Evolutionary conservation across 495 filamentous ascomycete genomes (phyloP), one percentile per base, ranked within the genome.

Genomic region (Penicillium malachiteum): DNA sequence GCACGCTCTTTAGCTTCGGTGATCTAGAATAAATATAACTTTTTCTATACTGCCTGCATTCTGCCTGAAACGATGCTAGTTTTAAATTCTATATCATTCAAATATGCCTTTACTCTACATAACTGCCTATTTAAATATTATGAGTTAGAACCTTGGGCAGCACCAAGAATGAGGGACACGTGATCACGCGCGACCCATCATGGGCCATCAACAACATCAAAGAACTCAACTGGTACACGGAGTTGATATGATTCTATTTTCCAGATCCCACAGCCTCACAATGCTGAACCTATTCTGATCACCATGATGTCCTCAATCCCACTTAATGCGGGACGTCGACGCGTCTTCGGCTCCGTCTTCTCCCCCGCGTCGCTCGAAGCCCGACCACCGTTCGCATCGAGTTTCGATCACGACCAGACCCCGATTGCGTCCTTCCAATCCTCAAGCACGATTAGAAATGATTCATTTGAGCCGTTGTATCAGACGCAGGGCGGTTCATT

Each of bases 281-380:
- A 64, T 69, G 57, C 12, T 57, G 40, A 43, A 50, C 12, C 18
- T 38, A 30, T 42, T 39, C 17, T 64, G 42, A 59, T 32, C 42
- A 66, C 44, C 41, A 70, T 66, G 61, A 12, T 58, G 13, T 62
- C 67, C 16, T 63, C 65, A 43, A 54, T 55, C 31, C 58, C 70
- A 43, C 67, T 71, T 53, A 69, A 66, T 57, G 54, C 59, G 44
- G 66, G 64, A 47, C 71, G 74, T 47, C 70, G 68, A 61, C 77
- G 74, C 58, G 71, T 81, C 21, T 80, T 81, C 58, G 68, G 59
- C 50, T 79, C 81, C 14, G 79, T 84, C 31, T 83, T 84, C 60
- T 72, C 79, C 50, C 73, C 78, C 48, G 64, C 74, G 42, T 71
- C 70, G 14, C 57, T 73, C 21, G 69, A 74, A 57, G 53, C 60